phyloP scores from a whole-genome alignment of 2,329 filamentous ascomycete species.

The Monosporascus sp. region DNA sequence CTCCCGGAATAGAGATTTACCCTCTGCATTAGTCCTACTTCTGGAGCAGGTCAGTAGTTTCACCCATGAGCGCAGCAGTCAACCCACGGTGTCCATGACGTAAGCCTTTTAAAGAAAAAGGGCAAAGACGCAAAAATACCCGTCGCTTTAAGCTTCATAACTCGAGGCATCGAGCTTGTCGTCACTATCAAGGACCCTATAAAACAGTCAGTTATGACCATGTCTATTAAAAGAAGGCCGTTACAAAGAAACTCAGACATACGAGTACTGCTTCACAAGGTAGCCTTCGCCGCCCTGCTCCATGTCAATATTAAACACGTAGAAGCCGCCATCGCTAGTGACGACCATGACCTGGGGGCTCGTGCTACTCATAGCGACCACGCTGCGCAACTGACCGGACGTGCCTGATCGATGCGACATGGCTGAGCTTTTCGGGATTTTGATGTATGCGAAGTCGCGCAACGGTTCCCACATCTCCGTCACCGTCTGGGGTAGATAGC shows the following conservation, averaged over 20 bases:
- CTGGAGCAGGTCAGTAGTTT: background rate
- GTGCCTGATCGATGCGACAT: conserved; percentile 22
- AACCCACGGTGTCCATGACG: no score
- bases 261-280: conserved; percentile 90
- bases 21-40: no score
- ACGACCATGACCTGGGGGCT: conserved; percentile 97
- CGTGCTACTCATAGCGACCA: conserved; percentile 95
- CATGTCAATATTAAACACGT: conserved; percentile 92
- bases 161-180: conserved; percentile 48
- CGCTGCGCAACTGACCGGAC: conserved; percentile 63
- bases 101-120: no score
- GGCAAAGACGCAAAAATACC: no score
- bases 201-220: background rate
- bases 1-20: no score
- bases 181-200: conserved; percentile 48
- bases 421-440: conserved; percentile 62
- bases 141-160: conserved; percentile 30
- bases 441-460: conserved; percentile 94
- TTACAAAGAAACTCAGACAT: background rate
- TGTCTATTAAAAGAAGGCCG: conserved; percentile 2
- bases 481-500: conserved; percentile 87
- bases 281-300: conserved; percentile 91
- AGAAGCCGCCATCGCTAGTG: conserved; percentile 91
- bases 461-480: conserved; percentile 97
- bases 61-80: background rate